These are phyloP conservation scores for Fistulifera solaris DNA, from an alignment of 108 stramenopile species.

Conservation along the genomic window DNA sequence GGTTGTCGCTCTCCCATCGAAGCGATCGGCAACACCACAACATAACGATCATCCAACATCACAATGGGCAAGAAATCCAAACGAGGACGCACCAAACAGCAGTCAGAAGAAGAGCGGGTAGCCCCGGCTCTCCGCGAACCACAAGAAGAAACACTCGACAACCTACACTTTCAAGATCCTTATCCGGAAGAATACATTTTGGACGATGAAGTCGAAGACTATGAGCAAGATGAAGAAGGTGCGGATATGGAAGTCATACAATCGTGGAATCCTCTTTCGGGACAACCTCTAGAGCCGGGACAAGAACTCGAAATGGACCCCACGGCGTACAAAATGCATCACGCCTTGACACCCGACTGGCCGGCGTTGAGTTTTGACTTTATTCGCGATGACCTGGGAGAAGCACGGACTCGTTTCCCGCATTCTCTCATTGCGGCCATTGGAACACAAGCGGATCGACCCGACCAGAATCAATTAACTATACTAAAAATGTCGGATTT, in stretches of 20 bases:
- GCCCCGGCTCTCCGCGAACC: background rate
- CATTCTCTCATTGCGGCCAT: slow-evolving; percentile 79
- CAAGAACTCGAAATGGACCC: slow-evolving; percentile 92
- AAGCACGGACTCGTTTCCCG: slow-evolving; percentile 76
- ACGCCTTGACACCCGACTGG: slow-evolving; percentile 90
- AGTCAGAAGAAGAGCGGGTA: slow-evolving; percentile 2
- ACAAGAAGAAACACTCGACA: slow-evolving; percentile 51
- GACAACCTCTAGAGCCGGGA: slow-evolving; percentile 12
- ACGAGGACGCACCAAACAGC: slow-evolving; percentile 18
- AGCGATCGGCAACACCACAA: too few relatives aligned
- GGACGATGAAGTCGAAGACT: slow-evolving; percentile 41
- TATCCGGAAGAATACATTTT: slow-evolving; percentile 69
- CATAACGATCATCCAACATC: too few relatives aligned
- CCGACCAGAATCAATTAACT: slow-evolving; percentile 70
- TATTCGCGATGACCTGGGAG: slow-evolving; percentile 80
- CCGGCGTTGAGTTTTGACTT: slow-evolving; percentile 92
- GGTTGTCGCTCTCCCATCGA: too few relatives aligned
- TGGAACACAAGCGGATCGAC: slow-evolving; percentile 85
- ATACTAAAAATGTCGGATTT: slow-evolving; percentile 85
- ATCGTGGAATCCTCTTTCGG: slow-evolving; percentile 43
- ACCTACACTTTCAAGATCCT: slow-evolving; percentile 72
- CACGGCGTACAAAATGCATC: slow-evolving; percentile 95
- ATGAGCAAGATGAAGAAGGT: slow-evolving; percentile 33
- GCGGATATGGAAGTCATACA: slow-evolving; percentile 32
- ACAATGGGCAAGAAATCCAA: slow-evolving; percentile 67